Base-by-base conservation (phyloP, 1,284 basidiomycete genomes). In the Fomitopsis schrenkii region DNA sequence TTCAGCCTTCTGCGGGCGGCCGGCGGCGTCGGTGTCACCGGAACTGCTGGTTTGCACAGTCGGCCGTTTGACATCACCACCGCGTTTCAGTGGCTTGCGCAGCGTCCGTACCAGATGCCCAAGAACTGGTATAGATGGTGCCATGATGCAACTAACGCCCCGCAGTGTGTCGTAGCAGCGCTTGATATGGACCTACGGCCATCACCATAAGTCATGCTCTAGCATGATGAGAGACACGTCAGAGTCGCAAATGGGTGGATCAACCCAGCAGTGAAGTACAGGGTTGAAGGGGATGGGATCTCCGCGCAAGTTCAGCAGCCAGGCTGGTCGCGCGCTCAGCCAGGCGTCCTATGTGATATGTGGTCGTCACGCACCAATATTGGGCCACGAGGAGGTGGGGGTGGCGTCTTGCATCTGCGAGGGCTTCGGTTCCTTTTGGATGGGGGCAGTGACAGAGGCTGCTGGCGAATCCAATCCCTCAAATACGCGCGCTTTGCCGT, bases 201-300 rank as follows among this genome's bases (percentile, higher is more conserved):
- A 22, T 22, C 22, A 22, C 2, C 1, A 1, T 22, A 22, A 22
- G 22, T 2, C 22, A 22, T 22, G 22, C 22, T 22, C 22, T 22
- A 22, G 22, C 22, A 22, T 22, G 22, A 22, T 22, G 22, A 22
- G 22, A 22, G 10, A 5, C 15, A 1, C 12, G n/a, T 54, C 17
- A 44, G 54, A 35, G 59, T 45, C 33, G 26, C 26, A 19, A 45
- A 3, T 35, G 50, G 33, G 28, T 10, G 28, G 33, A 50, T 5
- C 26, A n/a, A 9, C 12, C 45, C 9, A 97, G 0, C 91, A 84
- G 57, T 91, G 91, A 76, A 96, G 95, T 9, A 97, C 83, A 0
- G 94, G 94, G 68, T 91, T 94, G 78, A 86, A 92, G 0, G 91
- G 92, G 36, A 97, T 88, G 69, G 97, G 95, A 5, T 84, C 83